A percentile compares a stretch with the other conserved stretches of the same genome.
Evolutionary conservation across 2,329 filamentous ascomycete species (phyloP).

Genomic region (Cordyceps fumosorosea): DNA sequence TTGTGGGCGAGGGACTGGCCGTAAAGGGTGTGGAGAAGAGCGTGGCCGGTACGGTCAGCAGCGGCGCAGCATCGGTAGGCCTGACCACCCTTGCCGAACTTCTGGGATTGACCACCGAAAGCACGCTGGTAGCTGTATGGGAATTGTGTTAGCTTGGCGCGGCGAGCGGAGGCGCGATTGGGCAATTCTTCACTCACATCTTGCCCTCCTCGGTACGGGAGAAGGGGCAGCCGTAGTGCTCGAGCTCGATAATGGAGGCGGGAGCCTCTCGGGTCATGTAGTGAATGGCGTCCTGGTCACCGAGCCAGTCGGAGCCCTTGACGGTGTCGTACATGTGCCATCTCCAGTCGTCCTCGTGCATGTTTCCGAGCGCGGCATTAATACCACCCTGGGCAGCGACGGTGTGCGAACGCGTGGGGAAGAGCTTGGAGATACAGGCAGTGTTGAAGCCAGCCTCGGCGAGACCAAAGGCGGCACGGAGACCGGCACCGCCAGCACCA

Average conservation of each 20-base stretch:
- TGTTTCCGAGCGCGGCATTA: constrained; percentile 85
- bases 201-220: constrained; percentile 92
- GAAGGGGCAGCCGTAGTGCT: constrained; percentile 97
- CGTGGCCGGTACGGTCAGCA: constrained; percentile 93
- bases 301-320: constrained; percentile 95
- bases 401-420: constrained; percentile 79
- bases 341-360: constrained; percentile 97
- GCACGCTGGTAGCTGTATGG: constrained; percentile 79
- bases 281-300: constrained; percentile 95
- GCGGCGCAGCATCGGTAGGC: constrained; percentile 96
- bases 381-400: constrained; percentile 79
- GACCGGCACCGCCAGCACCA: constrained; percentile 73
- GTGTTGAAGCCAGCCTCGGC: constrained; percentile 87
- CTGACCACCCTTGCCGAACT: constrained; percentile 94
- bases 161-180: background rate
- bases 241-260: constrained; percentile 84
- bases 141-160: constrained; percentile 12
- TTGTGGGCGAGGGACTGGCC: constrained; percentile 95
- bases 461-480: constrained; percentile 78
- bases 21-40: constrained; percentile 96
- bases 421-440: constrained; percentile 80
- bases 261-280: constrained; percentile 97
- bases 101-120: constrained; percentile 93
- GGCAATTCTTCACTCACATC: constrained; percentile 53
- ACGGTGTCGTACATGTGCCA: constrained; percentile 99